These are phyloP conservation scores for Aspergillus chevalieri DNA, from an alignment of 2,329 filamentous ascomycete species.

Conservation along the genomic window DNA sequence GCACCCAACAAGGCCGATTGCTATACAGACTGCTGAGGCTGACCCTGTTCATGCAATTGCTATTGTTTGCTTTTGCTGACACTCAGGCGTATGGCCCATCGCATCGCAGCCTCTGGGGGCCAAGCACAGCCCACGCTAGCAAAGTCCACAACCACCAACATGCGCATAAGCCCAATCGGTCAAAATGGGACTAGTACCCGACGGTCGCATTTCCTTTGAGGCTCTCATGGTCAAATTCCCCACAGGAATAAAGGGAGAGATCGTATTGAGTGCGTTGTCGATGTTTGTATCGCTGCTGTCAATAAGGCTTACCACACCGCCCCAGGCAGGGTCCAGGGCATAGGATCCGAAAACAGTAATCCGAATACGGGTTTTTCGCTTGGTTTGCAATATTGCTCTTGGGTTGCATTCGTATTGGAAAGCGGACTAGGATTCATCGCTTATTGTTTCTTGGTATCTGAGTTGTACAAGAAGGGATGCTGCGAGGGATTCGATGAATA, in stretches of 20 bases:
- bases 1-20: background rate
- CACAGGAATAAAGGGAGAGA: background rate
- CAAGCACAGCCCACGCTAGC: background rate
- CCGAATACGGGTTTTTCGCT: background rate
- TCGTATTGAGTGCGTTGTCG: background rate
- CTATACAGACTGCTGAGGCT: background rate
- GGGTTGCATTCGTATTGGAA: background rate
- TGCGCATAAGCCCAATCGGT: background rate
- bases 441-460: background rate
- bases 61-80: background rate
- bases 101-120: background rate
- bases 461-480: background rate
- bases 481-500: background rate
- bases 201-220: background rate
- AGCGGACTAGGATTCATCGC: background rate
- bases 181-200: background rate
- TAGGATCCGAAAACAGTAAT: background rate
- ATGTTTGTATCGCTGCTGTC: background rate
- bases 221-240: background rate
- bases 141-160: background rate
- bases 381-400: background rate
- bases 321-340: background rate
- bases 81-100: background rate
- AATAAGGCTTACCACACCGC: background rate
- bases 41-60: background rate